These are phyloP conservation scores for Tricharina praecox DNA, from an alignment of 495 filamentous ascomycete genomes.

Conservation along the genomic window DNA sequence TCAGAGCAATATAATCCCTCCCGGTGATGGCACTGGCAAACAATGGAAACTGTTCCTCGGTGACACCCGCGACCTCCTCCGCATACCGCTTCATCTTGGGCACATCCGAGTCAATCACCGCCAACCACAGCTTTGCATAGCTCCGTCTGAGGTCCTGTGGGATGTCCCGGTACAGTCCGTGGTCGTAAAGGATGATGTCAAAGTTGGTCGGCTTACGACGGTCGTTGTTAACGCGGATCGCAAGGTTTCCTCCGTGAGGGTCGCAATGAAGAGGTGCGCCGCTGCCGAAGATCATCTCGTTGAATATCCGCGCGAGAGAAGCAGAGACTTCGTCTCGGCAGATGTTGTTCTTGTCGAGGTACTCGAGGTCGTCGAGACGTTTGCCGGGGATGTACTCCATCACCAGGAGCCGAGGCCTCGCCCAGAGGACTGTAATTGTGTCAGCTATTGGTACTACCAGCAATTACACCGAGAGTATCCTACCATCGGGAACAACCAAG, in stretches of 20 bases:
- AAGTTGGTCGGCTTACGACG: slow-evolving; percentile 55
- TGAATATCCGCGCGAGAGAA: slow-evolving; percentile 81
- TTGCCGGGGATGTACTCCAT: slow-evolving; percentile 86
- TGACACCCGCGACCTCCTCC: slow-evolving; percentile 71
- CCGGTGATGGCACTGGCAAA: slow-evolving; percentile 97
- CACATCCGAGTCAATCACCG: slow-evolving; percentile 78
- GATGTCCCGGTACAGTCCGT: slow-evolving; percentile 91
- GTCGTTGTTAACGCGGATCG: slow-evolving; percentile 56
- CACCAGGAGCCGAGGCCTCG: slow-evolving; percentile 72
- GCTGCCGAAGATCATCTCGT: slow-evolving; percentile 97
- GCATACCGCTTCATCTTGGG: slow-evolving; percentile 73
- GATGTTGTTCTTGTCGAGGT: slow-evolving; percentile 68
- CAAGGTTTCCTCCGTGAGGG: slow-evolving; percentile 93
- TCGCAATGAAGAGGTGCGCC: slow-evolving; percentile 88
- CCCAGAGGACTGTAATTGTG: slow-evolving; percentile 52
- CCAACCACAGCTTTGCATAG: slow-evolving; percentile 96
- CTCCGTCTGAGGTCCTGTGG: slow-evolving; percentile 56
- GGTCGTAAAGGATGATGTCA: slow-evolving; percentile 95
- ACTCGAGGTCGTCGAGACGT: slow-evolving; percentile 78
- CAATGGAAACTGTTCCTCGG: slow-evolving; percentile 80
- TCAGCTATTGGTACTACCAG: background rate
- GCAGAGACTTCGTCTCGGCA: slow-evolving; percentile 94
- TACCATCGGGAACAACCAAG: slow-evolving; percentile 65
- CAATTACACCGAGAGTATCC: background rate
- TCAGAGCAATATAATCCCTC: slow-evolving; percentile 65